These are phyloP conservation scores for Globisporangium recalcitrans DNA, from an alignment of 352 stramenopile species.

Conservation along the genomic window DNA sequence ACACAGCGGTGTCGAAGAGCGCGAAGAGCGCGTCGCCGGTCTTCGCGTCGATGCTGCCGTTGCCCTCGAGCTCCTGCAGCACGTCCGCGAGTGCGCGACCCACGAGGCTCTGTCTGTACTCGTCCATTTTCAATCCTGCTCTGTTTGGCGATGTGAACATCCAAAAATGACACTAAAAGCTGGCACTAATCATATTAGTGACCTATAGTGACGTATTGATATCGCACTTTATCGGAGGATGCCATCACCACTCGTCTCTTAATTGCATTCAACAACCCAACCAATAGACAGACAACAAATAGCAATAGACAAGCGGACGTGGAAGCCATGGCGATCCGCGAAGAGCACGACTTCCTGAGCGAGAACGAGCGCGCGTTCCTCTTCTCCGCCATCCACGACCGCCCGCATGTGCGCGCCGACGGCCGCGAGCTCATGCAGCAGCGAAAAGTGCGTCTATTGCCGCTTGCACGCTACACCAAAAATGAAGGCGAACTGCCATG, in stretches of 20 bases:
- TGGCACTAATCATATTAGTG: background rate
- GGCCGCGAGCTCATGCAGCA: conserved; percentile 78
- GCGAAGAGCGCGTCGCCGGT: conserved; percentile 42
- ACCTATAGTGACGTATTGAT: background rate
- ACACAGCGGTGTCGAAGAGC: conserved; percentile 51
- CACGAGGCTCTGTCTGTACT: conserved; percentile 53
- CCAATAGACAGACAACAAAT: background rate
- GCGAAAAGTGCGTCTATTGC: conserved; percentile 36
- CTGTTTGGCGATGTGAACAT: background rate
- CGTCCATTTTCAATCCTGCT: conserved; percentile 35
- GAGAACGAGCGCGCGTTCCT: conserved; percentile 82
- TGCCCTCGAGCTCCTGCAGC: conserved; percentile 45
- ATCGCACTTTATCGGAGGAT: conserved; percentile 16
- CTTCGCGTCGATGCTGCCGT: conserved; percentile 16
- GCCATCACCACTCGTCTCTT: conserved; percentile 16
- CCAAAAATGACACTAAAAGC: background rate
- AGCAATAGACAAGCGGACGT: background rate
- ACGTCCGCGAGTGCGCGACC: conserved; percentile 58
- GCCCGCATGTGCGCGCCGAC: conserved; percentile 61
- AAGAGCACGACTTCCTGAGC: conserved; percentile 73
- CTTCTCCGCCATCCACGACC: conserved; percentile 49
- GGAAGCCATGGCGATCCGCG: conserved; percentile 41
- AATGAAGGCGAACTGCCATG: too few species aligned
- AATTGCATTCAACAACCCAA: background rate
- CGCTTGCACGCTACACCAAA: too few species aligned